These are phyloP conservation scores for Spathaspora sp. DNA, from an alignment of 1,139 yeast species.

Conservation along the genomic window DNA sequence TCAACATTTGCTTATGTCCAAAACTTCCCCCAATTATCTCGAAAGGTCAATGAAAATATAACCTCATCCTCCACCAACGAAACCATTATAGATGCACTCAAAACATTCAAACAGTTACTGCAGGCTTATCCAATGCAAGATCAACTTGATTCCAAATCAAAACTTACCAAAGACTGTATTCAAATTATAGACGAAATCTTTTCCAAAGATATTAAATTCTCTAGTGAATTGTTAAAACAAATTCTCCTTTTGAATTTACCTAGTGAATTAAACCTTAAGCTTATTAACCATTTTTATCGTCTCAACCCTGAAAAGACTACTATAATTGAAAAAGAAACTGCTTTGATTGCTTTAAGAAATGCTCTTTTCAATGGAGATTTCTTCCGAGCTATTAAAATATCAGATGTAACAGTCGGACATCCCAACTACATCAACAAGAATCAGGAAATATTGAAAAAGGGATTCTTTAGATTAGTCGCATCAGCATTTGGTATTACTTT, in stretches of 20 bases:
- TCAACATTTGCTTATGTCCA: constrained; percentile 15
- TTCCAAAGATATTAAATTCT: constrained; percentile 20
- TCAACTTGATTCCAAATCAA: constrained; percentile 14
- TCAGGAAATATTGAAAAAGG: constrained; percentile 27
- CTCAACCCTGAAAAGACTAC: constrained; percentile 27
- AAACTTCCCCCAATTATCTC: constrained; percentile 11
- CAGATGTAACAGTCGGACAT: constrained; percentile 65
- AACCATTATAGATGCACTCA: constrained; percentile 17
- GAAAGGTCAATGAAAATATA: constrained; percentile 9
- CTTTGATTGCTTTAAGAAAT: constrained; percentile 62
- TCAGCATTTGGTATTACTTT: constrained; percentile 36
- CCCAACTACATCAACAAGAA: constrained; percentile 43
- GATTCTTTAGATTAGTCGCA: constrained; percentile 29
- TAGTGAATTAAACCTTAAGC: constrained; percentile 24
- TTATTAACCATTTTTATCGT: constrained; percentile 36
- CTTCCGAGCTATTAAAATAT: constrained; percentile 52
- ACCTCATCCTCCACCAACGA: constrained; percentile 7
- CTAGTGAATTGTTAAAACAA: constrained; percentile 24
- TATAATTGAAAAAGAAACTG: constrained; percentile 42
- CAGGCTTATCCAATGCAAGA: constrained; percentile 13
- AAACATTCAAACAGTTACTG: constrained; percentile 23
- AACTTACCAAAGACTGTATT: constrained; percentile 19
- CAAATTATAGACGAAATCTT: constrained; percentile 20
- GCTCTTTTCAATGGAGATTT: constrained; percentile 62
- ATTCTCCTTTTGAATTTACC: constrained; percentile 39